Evolutionary conservation across 176 grass and related monocot genomes (phyloP).

Genomic region (Oryza brachyantha): DNA sequence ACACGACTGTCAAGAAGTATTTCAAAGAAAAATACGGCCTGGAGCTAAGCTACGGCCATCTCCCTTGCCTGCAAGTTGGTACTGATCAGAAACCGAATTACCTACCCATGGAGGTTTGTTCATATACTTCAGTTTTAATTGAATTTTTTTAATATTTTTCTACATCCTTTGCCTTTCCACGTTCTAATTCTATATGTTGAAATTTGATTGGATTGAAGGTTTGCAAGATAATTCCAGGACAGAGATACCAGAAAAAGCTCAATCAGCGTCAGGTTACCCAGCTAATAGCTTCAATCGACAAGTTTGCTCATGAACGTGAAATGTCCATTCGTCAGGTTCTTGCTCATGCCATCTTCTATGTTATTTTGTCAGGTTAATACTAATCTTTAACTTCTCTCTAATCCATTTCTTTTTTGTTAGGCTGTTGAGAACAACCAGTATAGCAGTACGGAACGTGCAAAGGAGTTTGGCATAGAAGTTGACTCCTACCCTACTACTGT

Average conservation of each 20-base stretch:
- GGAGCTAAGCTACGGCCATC: slow-evolving; percentile 35
- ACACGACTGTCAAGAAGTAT: slow-evolving; percentile 42
- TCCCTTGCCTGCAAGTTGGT: slow-evolving; percentile 72
- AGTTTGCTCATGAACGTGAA: slow-evolving; percentile 32
- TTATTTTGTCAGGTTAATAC: background rate
- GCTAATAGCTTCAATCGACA: slow-evolving; percentile 39
- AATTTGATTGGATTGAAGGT: slow-evolving; percentile 33
- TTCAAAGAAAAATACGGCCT: slow-evolving; percentile 55
- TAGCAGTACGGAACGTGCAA: slow-evolving; percentile 39
- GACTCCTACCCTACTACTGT: slow-evolving; percentile 39
- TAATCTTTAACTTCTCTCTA: background rate
- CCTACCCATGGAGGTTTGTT: slow-evolving; percentile 73
- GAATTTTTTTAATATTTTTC: background rate
- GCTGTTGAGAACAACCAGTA: slow-evolving; percentile 45
- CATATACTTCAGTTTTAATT: slow-evolving; percentile 23
- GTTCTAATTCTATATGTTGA: slow-evolving; percentile 5
- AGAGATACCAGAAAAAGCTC: slow-evolving; percentile 62
- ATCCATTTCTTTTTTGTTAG: slow-evolving; percentile 32
- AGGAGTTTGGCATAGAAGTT: slow-evolving; percentile 70
- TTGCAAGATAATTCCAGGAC: slow-evolving; percentile 60
- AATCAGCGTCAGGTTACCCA: slow-evolving; percentile 28
- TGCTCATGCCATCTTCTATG: background rate
- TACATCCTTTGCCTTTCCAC: background rate
- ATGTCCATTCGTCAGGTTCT: slow-evolving; percentile 35
- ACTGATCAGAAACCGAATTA: slow-evolving; percentile 56